These are phyloP conservation scores for Hyphodiscus hymeniophilus DNA, from an alignment of 495 filamentous ascomycete genomes.

Conservation along the genomic window DNA sequence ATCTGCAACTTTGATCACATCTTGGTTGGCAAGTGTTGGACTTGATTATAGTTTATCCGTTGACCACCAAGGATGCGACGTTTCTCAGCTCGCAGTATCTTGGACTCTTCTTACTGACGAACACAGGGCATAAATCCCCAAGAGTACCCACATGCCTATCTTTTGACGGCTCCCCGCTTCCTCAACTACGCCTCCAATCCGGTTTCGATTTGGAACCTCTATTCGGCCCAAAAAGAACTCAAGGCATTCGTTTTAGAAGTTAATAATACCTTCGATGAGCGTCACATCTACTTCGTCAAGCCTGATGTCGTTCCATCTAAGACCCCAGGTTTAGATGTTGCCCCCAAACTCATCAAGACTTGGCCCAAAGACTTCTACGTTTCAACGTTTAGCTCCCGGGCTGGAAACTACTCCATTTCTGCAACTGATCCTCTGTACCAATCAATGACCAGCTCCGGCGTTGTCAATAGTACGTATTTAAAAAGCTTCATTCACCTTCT, in stretches of 20 bases:
- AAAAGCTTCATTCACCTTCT: too few species aligned
- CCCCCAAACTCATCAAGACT: slow-evolving; percentile 21
- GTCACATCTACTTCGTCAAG: slow-evolving; percentile 52
- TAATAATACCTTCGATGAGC: slow-evolving; percentile 72
- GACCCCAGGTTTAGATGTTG: neutral
- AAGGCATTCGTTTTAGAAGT: slow-evolving; percentile 65
- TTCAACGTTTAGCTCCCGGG: slow-evolving; percentile 64
- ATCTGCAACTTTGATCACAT: too few species aligned
- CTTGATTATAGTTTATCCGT: too few species aligned
- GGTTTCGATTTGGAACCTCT: slow-evolving; percentile 77
- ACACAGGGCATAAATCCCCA: slow-evolving; percentile 37
- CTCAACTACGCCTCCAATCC: slow-evolving; percentile 68
- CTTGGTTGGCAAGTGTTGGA: too few species aligned
- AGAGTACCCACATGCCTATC: slow-evolving; percentile 56
- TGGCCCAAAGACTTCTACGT: slow-evolving; percentile 69
- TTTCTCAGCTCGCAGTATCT: neutral
- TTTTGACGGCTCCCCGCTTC: slow-evolving; percentile 61
- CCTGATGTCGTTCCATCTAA: neutral
- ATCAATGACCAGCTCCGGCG: slow-evolving; percentile 24
- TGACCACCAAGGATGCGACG: too few species aligned
- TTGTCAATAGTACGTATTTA: too few species aligned
- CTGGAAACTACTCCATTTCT: slow-evolving; percentile 47
- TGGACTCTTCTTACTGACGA: slow-evolving; percentile 12
- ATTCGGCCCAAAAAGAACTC: slow-evolving; percentile 48
- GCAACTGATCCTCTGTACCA: slow-evolving; percentile 46